Base-by-base conservation (phyloP, 1,284 basidiomycete species). In the Apiotrichum gracile region DNA sequence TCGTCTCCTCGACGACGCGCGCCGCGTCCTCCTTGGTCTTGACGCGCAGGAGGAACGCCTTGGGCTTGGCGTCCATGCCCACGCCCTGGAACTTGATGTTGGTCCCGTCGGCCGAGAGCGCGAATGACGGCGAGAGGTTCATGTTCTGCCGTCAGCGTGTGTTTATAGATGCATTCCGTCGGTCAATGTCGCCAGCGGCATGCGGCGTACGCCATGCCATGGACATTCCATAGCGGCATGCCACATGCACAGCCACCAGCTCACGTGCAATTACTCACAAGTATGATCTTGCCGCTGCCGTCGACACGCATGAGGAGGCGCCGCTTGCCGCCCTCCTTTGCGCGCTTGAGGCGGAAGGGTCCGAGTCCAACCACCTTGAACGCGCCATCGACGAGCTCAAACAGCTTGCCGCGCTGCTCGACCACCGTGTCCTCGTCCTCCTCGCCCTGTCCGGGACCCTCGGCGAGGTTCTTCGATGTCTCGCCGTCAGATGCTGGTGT, bases 361-460 rank as follows among this genome's bases (percentile, higher is more conserved):
- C 71, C 72, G 27, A 74, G 34, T 0, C 70, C 70, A 37, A 56
- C 53, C 39, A 70, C 67, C 45, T 79, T 58, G 43, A 62, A 65
- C 45, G 58, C 79, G 33, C 79, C 78, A 26, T 60, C 64, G 24
- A 69, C 77, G 65, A 88, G 69, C 64, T 79, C 81, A 64, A 78
- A 85, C 37, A 86, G 81, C 68, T 86, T 88, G 45, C 81, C 78
- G 63, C 80, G 82, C 49, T 81, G 76, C 47, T 80, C 78, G 67
- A 84, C 77, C 19, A 78, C 75, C 3, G 86, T 89, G 52, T 84
- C 83, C 68, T 92, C 89, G 40, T 85, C 79, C 69, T 92, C 86
- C 74, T 91, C 89, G 17, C 76, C 76, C 7, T 64, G 67, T 8
- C 74, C 75, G 7, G 57, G 60, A 2, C 54, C 58, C 26, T 65